These are phyloP conservation scores for Candida boleticola DNA, from an alignment of 805 yeast genomes.

Conservation along the genomic window DNA sequence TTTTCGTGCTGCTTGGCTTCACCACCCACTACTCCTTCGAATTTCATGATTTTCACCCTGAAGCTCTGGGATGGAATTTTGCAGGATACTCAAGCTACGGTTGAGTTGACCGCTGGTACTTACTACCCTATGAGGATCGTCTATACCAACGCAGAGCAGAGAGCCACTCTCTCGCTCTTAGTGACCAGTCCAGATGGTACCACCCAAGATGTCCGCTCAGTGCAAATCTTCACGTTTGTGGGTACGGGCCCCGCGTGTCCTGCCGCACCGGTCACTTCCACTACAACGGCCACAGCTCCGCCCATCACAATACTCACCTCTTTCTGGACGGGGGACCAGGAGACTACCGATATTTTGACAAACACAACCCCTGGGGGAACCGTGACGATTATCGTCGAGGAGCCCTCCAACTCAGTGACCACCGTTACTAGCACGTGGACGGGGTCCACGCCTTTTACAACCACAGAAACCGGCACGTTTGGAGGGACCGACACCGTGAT, in stretches of 20 bases:
- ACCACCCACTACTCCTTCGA: neutral
- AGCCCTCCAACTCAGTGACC: neutral
- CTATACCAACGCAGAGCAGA: slow-evolving; percentile 15
- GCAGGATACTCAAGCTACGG: neutral
- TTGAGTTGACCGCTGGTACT: slow-evolving; percentile 15
- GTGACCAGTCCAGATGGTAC: slow-evolving; percentile 16
- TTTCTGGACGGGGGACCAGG: too few species aligned
- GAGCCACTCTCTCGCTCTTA: slow-evolving; percentile 12
- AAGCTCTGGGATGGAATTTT: neutral
- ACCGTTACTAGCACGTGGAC: slow-evolving; percentile 6
- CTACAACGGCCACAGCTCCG: too few species aligned
- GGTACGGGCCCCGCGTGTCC: too few species aligned
- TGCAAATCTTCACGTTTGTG: too few species aligned
- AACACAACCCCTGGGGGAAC: neutral
- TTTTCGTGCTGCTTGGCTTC: slow-evolving; percentile 29
- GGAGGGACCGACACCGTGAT: slow-evolving; percentile 6
- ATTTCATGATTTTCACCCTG: neutral
- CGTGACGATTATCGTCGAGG: neutral
- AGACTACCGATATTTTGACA: neutral
- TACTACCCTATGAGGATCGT: slow-evolving; percentile 24
- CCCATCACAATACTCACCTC: too few species aligned
- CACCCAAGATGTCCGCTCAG: too few species aligned
- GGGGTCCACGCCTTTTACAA: slow-evolving; percentile 8
- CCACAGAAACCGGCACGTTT: slow-evolving; percentile 3
- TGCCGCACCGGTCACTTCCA: neutral